Base-by-base conservation (phyloP, 768 basidiomycete genomes). In the Pleurotus salmoneostramineus region DNA sequence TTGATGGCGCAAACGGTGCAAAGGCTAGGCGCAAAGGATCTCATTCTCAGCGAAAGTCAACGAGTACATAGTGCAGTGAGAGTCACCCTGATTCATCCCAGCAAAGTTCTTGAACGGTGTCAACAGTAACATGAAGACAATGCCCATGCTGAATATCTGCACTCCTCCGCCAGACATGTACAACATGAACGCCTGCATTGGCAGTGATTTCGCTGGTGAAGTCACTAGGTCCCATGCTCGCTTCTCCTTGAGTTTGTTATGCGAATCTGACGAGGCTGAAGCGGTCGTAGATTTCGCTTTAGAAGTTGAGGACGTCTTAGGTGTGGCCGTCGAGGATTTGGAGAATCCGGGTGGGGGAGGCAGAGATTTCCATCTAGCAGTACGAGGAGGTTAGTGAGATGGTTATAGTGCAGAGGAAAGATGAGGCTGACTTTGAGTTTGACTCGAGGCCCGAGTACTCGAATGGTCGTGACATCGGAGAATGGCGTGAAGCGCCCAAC, bases 141-240 rank as follows among this genome's bases (percentile, higher is more conserved):
- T 95, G 35, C 95, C 94, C 78, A 98, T 93, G 73, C 93, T 95
- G 71, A 98, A 97, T 44, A 98, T 89, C 72, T 98, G 95, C 11
- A 98, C 89, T 50, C 93, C 93, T 10, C 93, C 88, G 36, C 95
- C 95, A 17, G 94, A 95, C 91, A 98, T 96, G 82, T 98, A 98
- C 35, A 98, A 80, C 95, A 98, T 98, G 75, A 98, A 90, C 4
- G 89, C 93, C 67, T 98, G 94, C 95, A 97, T 97, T 3, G 95
- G 95, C 31, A 98, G 79, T 11, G 87, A 85, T 72, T 98, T 97
- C 35, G 91, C 92, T 0, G 95, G 95, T 3, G 83, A 76, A 50
- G 87, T 81, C 40, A 93, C 93, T 43, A 91, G 77, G 61, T 93
- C 91, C 89, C 93, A 92, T 44, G 93, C 93, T 31, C 91, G 85